A percentile compares a stretch with the other conserved stretches of the same genome.
Evolutionary conservation across 2,329 filamentous ascomycete species (phyloP).

Genomic region (Claviceps purpurea): DNA sequence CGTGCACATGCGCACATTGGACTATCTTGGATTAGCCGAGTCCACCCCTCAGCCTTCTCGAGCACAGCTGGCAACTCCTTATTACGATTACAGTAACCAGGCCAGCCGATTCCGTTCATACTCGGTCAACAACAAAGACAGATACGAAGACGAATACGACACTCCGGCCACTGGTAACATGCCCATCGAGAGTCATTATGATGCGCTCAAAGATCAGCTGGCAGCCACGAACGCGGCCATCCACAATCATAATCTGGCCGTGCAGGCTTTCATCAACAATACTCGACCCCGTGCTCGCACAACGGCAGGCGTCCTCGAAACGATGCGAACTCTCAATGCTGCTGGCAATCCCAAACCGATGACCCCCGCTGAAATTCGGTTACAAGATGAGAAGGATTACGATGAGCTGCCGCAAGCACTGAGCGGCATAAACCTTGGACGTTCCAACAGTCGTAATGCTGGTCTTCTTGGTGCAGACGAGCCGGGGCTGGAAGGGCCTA

Average conservation of each 20-base stretch:
- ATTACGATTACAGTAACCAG: conserved; percentile 63
- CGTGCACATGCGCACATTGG: conserved; percentile 77
- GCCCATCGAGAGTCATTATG: conserved; percentile 41
- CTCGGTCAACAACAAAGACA: conserved; percentile 96
- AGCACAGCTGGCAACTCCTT: conserved; percentile 60
- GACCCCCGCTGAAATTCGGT: conserved; percentile 58
- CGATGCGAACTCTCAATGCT: conserved; percentile 53
- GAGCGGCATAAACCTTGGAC: conserved; percentile 61
- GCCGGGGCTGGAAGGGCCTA: conserved; percentile 72
- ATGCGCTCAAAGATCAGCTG: conserved; percentile 49
- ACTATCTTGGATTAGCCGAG: conserved; percentile 90
- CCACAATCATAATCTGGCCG: conserved; percentile 81
- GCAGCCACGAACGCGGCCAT: conserved; percentile 58
- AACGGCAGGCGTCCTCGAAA: conserved; percentile 84
- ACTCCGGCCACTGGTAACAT: conserved; percentile 24
- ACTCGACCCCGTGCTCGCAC: conserved; percentile 69
- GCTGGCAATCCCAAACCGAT: conserved; percentile 62
- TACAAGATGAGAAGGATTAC: conserved; percentile 64
- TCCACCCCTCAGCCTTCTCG: conserved; percentile 75
- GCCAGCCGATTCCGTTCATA: conserved; percentile 89
- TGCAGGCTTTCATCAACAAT: conserved; percentile 81
- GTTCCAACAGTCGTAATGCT: conserved; percentile 52
- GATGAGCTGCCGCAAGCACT: conserved; percentile 72
- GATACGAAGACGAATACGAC: conserved; percentile 75
- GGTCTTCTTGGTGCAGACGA: conserved; percentile 62